These are phyloP conservation scores for Pythium oligandrum DNA, from an alignment of 352 stramenopile genomes.

Conservation along the genomic window DNA sequence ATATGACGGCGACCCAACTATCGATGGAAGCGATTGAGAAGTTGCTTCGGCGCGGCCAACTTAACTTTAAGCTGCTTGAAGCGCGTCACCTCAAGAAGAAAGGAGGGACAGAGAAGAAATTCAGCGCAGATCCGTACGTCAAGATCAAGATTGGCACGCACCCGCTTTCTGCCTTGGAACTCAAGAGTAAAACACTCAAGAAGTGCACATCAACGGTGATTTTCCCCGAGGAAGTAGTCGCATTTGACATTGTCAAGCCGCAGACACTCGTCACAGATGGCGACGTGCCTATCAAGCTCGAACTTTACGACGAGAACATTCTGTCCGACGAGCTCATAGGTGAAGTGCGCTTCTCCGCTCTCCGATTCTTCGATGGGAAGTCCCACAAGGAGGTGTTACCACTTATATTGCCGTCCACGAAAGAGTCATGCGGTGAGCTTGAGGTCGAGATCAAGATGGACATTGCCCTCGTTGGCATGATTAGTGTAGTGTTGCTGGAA, in stretches of 20 bases:
- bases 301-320: constrained; percentile 87
- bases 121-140: constrained; percentile 77
- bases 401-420: constrained; percentile 32
- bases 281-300: constrained; percentile 65
- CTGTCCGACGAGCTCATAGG: constrained; percentile 84
- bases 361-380: constrained; percentile 77
- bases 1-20: too few relatives aligned
- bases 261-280: constrained; percentile 61
- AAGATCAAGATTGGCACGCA: constrained; percentile 74
- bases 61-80: constrained; percentile 74
- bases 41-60: constrained; percentile 55
- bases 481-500: constrained; percentile 84
- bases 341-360: constrained; percentile 54
- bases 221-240: constrained; percentile 84
- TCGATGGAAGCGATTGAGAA: constrained; percentile 27
- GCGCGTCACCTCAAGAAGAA: constrained; percentile 57
- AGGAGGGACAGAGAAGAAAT: constrained; percentile 55
- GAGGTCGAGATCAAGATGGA: constrained; percentile 73
- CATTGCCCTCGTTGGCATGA: constrained; percentile 77
- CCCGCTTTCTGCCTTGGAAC: constrained; percentile 56
- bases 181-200: constrained; percentile 82
- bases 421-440: constrained; percentile 42
- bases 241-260: constrained; percentile 82
- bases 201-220: constrained; percentile 70
- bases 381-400: constrained; percentile 52